Percentiles rank a stretch among this genome's conserved stretches.
Conservation (phyloP, 1,284 basidiomycete species). For the Irpex rosettiformis region DNA sequence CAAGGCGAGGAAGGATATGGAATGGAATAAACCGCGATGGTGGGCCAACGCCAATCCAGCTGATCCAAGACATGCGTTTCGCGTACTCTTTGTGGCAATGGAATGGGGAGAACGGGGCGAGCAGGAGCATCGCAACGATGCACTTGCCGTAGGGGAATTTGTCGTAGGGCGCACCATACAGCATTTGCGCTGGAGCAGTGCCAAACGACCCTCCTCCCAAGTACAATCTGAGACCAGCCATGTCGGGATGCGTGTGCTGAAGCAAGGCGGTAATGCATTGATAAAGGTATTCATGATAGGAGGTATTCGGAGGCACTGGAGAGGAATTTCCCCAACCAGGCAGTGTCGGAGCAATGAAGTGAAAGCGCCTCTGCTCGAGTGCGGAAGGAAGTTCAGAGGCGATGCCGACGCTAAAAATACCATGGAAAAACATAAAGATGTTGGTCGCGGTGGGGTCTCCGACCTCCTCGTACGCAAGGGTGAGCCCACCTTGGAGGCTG, state of each 20-base stretch:
- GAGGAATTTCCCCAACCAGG: conserved; percentile 56
- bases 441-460: conserved; percentile 44
- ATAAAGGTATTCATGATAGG: conserved; percentile 43
- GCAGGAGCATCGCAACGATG: conserved; percentile 44
- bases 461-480: conserved; percentile 46
- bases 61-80: conserved; percentile 38
- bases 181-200: conserved; percentile 50
- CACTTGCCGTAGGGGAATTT: conserved; percentile 45
- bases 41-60: conserved; percentile 46
- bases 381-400: conserved; percentile 26
- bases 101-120: conserved; percentile 45
- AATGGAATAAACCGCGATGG: conserved; percentile 39
- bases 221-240: conserved; percentile 47
- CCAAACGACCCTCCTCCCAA: conserved; percentile 52
- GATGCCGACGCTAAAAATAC: conserved; percentile 45
- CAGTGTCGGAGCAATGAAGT: conserved; percentile 47
- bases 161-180: conserved; percentile 49
- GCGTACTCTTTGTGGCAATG: conserved; percentile 43
- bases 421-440: conserved; percentile 52
- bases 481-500: conserved; percentile 40
- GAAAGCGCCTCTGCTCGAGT: conserved; percentile 38
- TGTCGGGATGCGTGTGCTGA: conserved; percentile 36
- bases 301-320: conserved; percentile 29
- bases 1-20: conserved; percentile 32
- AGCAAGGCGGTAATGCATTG: conserved; percentile 46